These are phyloP conservation scores for Pseudogymnoascus sp. DNA, from an alignment of 2,329 filamentous ascomycete genomes.

Conservation along the genomic window DNA sequence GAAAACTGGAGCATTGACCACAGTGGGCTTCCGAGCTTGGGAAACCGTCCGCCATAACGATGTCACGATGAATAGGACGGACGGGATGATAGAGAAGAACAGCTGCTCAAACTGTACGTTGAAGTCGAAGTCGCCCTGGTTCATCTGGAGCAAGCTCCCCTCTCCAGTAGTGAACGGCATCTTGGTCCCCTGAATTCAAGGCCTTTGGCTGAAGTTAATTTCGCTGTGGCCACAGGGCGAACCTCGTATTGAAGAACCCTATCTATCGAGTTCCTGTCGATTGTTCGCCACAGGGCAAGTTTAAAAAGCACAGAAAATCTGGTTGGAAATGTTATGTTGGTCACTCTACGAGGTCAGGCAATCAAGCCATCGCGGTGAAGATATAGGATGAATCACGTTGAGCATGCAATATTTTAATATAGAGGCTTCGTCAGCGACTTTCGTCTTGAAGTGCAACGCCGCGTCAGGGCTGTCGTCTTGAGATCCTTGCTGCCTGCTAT, in stretches of 20 bases:
- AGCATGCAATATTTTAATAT: not conserved
- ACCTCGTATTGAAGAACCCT: not conserved
- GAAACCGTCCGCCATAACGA: constrained; percentile 27
- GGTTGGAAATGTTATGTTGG: not conserved
- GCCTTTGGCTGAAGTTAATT: not conserved
- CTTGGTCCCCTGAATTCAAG: constrained; percentile 10
- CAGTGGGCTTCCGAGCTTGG: constrained; percentile 26
- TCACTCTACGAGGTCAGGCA: not conserved
- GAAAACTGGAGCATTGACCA: constrained; percentile 27
- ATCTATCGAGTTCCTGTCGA: not conserved
- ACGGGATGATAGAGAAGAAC: constrained; percentile 30
- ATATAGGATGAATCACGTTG: not conserved
- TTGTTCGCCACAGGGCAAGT: not conserved
- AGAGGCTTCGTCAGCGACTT: not conserved
- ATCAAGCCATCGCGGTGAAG: not conserved
- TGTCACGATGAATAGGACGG: constrained; percentile 25
- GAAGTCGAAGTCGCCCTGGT: constrained; percentile 28
- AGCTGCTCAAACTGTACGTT: constrained; percentile 30
- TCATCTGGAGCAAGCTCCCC: constrained; percentile 25
- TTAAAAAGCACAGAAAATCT: too few species aligned
- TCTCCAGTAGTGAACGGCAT: constrained; percentile 19
- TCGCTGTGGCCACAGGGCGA: not conserved
- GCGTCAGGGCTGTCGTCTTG: not conserved
- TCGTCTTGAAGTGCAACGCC: not conserved
- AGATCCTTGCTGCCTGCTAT: not conserved